Conservation (phyloP, 2,329 filamentous ascomycete species). For the Diaporthe sp. region DNA sequence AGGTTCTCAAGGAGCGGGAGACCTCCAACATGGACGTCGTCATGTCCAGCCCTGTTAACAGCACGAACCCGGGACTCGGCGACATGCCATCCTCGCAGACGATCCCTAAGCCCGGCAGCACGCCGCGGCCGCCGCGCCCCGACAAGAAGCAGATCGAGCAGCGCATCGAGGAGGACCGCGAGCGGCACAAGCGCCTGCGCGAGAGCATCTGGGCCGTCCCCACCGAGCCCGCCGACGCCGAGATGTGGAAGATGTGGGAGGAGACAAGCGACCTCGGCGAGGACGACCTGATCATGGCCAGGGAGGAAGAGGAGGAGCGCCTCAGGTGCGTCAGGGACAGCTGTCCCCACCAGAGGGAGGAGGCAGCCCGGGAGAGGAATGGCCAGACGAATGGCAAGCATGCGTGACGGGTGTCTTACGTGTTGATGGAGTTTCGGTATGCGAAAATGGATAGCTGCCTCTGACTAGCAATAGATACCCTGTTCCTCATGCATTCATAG, state of each 20-base stretch:
- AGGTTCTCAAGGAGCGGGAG: slow-evolving; percentile 85
- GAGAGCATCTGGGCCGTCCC: slow-evolving; percentile 95
- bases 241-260: slow-evolving; percentile 87
- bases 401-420: neutral
- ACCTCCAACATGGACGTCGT: slow-evolving; percentile 69
- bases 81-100: slow-evolving; percentile 59
- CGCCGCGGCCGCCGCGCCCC: slow-evolving; percentile 57
- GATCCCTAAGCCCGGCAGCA: slow-evolving; percentile 51
- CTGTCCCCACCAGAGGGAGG: slow-evolving; percentile 53
- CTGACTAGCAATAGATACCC: neutral
- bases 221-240: slow-evolving; percentile 71
- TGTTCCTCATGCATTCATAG: neutral
- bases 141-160: slow-evolving; percentile 95
- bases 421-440: neutral
- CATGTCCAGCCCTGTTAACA: slow-evolving; percentile 63
- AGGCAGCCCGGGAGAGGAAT: slow-evolving; percentile 34
- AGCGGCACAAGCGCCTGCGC: slow-evolving; percentile 90
- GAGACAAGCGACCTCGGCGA: slow-evolving; percentile 89
- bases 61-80: slow-evolving; percentile 55
- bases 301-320: slow-evolving; percentile 77
- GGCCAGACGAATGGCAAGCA: slow-evolving; percentile 41
- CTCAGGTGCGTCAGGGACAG: slow-evolving; percentile 51
- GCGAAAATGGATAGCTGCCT: neutral
- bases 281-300: slow-evolving; percentile 83
- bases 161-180: slow-evolving; percentile 95